phyloP scores from a whole-genome alignment of 805 yeast genomes.

The Middelhovenomyces tepae region DNA sequence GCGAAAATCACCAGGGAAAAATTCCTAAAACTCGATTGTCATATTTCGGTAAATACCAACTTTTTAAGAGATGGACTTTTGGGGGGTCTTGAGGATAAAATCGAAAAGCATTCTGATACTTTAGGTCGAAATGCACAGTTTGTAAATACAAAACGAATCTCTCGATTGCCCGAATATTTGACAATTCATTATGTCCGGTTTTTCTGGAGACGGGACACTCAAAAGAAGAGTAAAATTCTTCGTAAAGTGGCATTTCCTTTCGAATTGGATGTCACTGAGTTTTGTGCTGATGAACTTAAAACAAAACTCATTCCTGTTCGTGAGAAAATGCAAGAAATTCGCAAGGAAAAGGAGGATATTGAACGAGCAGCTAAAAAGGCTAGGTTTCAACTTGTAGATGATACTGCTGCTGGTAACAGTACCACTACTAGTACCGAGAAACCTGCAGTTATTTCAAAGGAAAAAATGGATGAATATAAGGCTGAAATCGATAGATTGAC shows the following conservation, averaged over 20 bases:
- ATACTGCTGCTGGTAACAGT: slow-evolving; percentile 15
- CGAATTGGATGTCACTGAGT: slow-evolving; percentile 78
- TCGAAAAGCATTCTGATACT: slow-evolving; percentile 68
- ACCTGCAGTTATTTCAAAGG: slow-evolving; percentile 21
- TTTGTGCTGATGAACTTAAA: slow-evolving; percentile 72
- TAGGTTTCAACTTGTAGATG: slow-evolving; percentile 29
- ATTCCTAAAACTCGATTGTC: slow-evolving; percentile 75
- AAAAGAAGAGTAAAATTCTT: slow-evolving; percentile 84
- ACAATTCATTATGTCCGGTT: slow-evolving; percentile 91
- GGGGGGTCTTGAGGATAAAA: slow-evolving; percentile 62
- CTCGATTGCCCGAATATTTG: slow-evolving; percentile 76
- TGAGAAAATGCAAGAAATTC: slow-evolving; percentile 67
- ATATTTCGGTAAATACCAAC: slow-evolving; percentile 76
- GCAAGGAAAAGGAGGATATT: slow-evolving; percentile 65
- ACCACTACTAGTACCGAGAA: slow-evolving; percentile 33
- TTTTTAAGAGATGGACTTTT: slow-evolving; percentile 78
- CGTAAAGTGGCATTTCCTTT: slow-evolving; percentile 94
- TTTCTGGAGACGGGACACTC: slow-evolving; percentile 90
- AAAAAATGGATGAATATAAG: slow-evolving; percentile 19
- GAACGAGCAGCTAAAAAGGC: slow-evolving; percentile 64
- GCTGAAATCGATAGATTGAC: slow-evolving; percentile 23
- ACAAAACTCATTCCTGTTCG: slow-evolving; percentile 58
- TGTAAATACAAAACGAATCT: slow-evolving; percentile 48
- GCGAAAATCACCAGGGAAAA: slow-evolving; percentile 40
- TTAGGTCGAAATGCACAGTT: slow-evolving; percentile 66